Base-by-base conservation (phyloP, 2,329 filamentous ascomycete genomes). In the Niveomyces coronatus region DNA sequence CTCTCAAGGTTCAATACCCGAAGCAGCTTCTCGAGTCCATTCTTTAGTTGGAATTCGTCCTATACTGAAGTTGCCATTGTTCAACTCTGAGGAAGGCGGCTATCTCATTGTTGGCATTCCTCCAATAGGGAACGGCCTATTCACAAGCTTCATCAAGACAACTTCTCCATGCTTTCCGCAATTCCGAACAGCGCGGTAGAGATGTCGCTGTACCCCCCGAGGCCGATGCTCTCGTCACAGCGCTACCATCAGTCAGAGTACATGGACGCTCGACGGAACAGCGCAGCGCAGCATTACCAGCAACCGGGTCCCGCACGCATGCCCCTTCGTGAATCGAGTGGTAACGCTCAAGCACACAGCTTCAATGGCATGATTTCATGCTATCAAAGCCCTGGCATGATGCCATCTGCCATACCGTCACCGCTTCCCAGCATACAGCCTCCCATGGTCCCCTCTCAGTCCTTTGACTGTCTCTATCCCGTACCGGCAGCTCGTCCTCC, bases 271-370 rank as follows among this genome's bases (percentile, higher is more conserved):
- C 62, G 66, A 39, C 62, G 67, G 46, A 58, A 59, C 45, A 56
- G 54, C 36, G 42, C 55, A 6, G 31, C 29, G 50, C 50, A 58
- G 50, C 27, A 19, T 9, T 27, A 32, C 22, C 36, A 24, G n/a
- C 31, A 33, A 31, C 18, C 36, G 10, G 31, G 30, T 27, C 45
- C 46, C 48, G 53, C 53, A 47, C 51, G 67, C 43, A 57, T 65
- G 43, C 70, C 71, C 20, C 61, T 76, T 26, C 60, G 67, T 41
- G 71, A 76, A 49, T 64, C 68, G 15, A 68, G 63, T 10, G 65
- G 66, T 48, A 76, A 75, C 53, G 58, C 63, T 32, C 71, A 75
- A 49, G 51, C 58, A 37, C 56, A 61, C 46, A 56, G 32, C 52
- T 61, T 57, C 55, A 60, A 60, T 45, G 51, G 60, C 44, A 49